Evolutionary conservation across 176 grass and related monocot species (phyloP), one percentile per base, ranked within the genome.

Genomic region (Coix lacrymajobi): DNA sequence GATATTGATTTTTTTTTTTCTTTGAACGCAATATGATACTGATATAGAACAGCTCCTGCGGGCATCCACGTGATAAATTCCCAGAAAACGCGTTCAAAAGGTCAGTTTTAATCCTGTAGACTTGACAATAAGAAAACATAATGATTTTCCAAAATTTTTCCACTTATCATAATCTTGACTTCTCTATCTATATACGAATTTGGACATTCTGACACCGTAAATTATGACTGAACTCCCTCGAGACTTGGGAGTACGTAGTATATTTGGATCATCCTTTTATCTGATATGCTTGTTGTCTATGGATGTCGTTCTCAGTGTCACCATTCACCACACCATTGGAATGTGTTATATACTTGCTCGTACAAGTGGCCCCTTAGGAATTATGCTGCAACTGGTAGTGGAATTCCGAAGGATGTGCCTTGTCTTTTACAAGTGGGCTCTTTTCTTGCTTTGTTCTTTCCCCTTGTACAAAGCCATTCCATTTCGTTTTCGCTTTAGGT

Each of bases 381-480:
- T 64, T 81, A 82, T 89, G 66, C 77, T 58, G 57, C 88, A 85
- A 58, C 28, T 57, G 41, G 56, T 64, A 72, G 78, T 77, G 65
- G 83, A 44, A 85, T 77, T 65, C 54, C n/a, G 4, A 63, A 82
- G 65, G 65, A 65, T 38, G 9, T 51, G 15, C 26, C 26, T 76
- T 77, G 72, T 66, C 72, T 70, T 85, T 75, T 86, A 48, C 83
- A 78, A 86, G 66, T 86, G 83, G 56, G 37, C 28, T 58, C 60
- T 1, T 58, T 74, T 58, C 20, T 67, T 66, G 78, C 43, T 90
- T 89, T 90, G 79, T 90, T 90, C 88, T 76, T 90, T 56, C 72
- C 78, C 52, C 72, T 83, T 86, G 49, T 78, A 1, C 36, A 60
- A 89, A 89, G 83, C 79, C 73, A 82, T 48, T 77, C 72, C 34